Evolutionary conservation across 768 basidiomycete species (phyloP).

Genomic region (Kondoa malvinella): DNA sequence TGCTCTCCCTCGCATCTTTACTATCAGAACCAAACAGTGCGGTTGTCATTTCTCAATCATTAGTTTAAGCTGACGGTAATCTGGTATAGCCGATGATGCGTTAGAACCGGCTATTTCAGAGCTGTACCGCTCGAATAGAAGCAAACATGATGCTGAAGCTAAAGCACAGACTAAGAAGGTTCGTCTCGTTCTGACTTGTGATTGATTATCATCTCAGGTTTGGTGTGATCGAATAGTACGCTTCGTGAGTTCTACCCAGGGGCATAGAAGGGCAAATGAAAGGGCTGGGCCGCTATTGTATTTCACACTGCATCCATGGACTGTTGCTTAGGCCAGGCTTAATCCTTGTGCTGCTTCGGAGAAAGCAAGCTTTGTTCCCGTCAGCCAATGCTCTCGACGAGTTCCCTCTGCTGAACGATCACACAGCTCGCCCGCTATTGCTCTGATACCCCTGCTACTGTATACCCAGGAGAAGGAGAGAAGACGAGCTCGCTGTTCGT

Average conservation of each 20-base stretch:
- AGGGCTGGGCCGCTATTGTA: not conserved
- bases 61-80: not conserved
- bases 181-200: not conserved
- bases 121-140: not conserved
- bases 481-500: too few species aligned
- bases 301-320: too few species aligned
- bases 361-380: too few species aligned
- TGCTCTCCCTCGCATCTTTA: not conserved
- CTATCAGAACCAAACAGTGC: slow-evolving; percentile 7
- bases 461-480: too few species aligned
- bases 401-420: too few species aligned
- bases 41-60: not conserved
- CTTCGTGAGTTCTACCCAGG: too few species aligned
- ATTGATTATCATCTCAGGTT: not conserved
- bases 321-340: too few species aligned
- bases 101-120: slow-evolving; percentile 1
- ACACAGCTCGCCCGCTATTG: too few species aligned
- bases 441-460: too few species aligned
- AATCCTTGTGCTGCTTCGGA: too few species aligned
- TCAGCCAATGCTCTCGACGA: too few species aligned
- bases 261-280: not conserved
- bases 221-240: not conserved
- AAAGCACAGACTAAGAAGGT: slow-evolving; percentile 6
- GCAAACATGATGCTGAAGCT: slow-evolving; percentile 1
- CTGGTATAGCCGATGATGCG: slow-evolving; percentile 6